These are phyloP conservation scores for Wickerhamomyces canadensis DNA, from an alignment of 805 yeast species.

Conservation along the genomic window DNA sequence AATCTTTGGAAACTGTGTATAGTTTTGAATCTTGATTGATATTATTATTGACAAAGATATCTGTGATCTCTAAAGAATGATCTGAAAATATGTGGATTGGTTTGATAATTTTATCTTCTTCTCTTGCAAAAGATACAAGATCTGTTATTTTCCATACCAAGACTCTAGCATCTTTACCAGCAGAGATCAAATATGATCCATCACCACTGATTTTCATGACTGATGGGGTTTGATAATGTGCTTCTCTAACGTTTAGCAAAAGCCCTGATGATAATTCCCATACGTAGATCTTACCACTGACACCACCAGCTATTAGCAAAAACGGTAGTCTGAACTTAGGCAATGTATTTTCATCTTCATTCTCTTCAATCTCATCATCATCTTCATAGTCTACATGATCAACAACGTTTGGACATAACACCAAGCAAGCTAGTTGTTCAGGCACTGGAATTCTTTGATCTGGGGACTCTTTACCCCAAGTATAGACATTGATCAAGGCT, in stretches of 20 bases:
- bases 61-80: conserved; percentile 44
- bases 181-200: conserved; percentile 62
- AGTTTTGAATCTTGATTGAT: conserved; percentile 53
- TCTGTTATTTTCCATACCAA: conserved; percentile 69
- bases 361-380: conserved; percentile 11
- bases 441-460: conserved; percentile 84
- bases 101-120: conserved; percentile 34
- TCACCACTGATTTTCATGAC: conserved; percentile 54
- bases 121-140: conserved; percentile 36
- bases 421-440: conserved; percentile 60
- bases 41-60: conserved; percentile 43
- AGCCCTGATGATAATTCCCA: conserved; percentile 85
- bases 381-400: conserved; percentile 18
- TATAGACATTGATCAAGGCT: conserved; percentile 70
- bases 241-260: conserved; percentile 64
- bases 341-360: conserved; percentile 18
- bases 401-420: conserved; percentile 31
- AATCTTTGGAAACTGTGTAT: conserved; percentile 67
- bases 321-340: conserved; percentile 51
- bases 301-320: conserved; percentile 68
- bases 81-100: conserved; percentile 59
- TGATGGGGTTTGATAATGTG: conserved; percentile 77
- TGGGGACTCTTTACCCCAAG: conserved; percentile 62
- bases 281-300: conserved; percentile 69
- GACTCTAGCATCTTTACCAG: conserved; percentile 78